Conservation (phyloP, 768 basidiomycete species). For the Lyophyllum decastes region DNA sequence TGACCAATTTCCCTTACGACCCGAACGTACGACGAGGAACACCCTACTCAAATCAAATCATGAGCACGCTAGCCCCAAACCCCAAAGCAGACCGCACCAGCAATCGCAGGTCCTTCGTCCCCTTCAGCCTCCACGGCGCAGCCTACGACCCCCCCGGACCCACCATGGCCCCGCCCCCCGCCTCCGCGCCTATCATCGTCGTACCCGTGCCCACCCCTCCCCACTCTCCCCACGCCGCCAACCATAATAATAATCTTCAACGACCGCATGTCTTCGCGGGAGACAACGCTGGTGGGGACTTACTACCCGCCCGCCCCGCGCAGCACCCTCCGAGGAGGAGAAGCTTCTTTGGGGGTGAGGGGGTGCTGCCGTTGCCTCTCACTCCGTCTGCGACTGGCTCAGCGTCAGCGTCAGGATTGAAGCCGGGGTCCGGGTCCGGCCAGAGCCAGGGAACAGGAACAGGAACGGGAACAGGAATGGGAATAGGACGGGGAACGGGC, state of each 20-base stretch:
- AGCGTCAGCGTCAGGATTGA: not conserved
- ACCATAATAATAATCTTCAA: not conserved
- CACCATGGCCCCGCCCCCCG: not conserved
- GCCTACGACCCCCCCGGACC: constrained; percentile 7
- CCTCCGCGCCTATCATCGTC: not conserved
- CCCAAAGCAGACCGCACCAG: too few species aligned
- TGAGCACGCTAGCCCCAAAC: too few species aligned
- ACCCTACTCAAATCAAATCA: not conserved
- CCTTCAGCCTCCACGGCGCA: constrained; percentile 4
- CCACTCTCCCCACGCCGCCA: too few species aligned
- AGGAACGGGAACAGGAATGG: not conserved
- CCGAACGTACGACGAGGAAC: not conserved
- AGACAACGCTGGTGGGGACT: too few species aligned
- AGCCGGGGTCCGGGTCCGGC: too few species aligned
- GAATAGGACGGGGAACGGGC: not conserved
- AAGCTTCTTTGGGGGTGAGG: too few species aligned
- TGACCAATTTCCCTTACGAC: not conserved
- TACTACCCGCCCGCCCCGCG: too few species aligned
- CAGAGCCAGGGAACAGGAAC: not conserved
- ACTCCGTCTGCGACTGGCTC: too few species aligned
- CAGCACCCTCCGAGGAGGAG: too few species aligned
- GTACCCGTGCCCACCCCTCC: not conserved
- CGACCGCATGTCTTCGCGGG: too few species aligned
- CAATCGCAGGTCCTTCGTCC: not conserved
- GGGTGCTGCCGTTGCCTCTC: too few species aligned